Evolutionary conservation across 2,329 filamentous ascomycete species (phyloP).

Genomic region (Rugonectria rugulosa): DNA sequence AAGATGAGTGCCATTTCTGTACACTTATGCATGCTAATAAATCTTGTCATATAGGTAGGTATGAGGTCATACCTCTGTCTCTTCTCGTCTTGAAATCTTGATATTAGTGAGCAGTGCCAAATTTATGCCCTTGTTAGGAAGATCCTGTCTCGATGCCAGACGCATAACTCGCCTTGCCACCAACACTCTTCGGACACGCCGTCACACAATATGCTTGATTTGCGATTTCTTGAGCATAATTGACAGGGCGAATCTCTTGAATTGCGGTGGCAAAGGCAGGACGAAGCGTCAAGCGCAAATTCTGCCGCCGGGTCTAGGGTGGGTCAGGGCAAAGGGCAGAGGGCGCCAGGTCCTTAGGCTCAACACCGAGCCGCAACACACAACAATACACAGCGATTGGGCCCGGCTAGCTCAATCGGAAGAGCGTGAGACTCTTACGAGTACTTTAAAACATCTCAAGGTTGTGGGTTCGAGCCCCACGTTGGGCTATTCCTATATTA

Average conservation of each 20-base stretch:
- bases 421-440: constrained; percentile 4
- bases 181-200: too few relatives aligned
- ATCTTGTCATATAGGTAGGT: too few relatives aligned
- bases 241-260: background rate
- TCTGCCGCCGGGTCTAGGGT: background rate
- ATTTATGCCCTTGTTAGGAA: too few relatives aligned
- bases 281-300: background rate
- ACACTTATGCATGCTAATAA: too few relatives aligned
- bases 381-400: background rate
- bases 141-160: background rate
- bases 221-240: too few relatives aligned
- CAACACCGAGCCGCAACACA: background rate
- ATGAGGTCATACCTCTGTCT: too few relatives aligned
- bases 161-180: background rate
- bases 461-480: constrained; percentile 1
- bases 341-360: background rate
- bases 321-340: background rate
- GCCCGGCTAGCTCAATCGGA: constrained; percentile 3
- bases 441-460: background rate
- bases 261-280: background rate
- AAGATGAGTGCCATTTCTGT: background rate
- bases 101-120: too few relatives aligned
- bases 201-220: too few relatives aligned
- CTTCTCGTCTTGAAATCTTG: too few relatives aligned
- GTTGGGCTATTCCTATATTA: constrained; percentile 1